Conservation (phyloP, 1,284 basidiomycete species). For the Polyporus tsugae region DNA sequence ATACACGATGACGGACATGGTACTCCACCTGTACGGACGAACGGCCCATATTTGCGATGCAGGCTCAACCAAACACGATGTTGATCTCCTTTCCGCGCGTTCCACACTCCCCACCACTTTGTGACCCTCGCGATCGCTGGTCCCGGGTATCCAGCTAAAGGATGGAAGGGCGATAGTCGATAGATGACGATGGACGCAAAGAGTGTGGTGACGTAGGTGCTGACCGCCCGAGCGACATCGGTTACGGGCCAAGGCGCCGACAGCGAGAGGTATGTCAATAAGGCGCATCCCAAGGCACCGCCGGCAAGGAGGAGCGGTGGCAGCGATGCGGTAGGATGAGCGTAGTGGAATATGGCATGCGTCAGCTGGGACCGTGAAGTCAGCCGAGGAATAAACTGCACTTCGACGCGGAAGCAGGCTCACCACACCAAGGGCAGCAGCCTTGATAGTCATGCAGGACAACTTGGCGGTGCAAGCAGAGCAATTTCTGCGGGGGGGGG, state of each 20-base stretch:
- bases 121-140: background rate
- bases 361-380: background rate
- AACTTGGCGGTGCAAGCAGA: background rate
- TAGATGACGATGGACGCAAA: background rate
- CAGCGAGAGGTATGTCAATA: background rate
- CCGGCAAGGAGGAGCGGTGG: background rate
- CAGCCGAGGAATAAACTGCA: background rate
- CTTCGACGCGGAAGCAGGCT: background rate
- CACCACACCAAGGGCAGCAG: background rate
- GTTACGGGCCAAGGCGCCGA: background rate
- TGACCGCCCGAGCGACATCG: background rate
- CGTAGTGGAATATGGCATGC: background rate
- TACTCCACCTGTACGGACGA: background rate
- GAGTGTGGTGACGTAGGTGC: background rate
- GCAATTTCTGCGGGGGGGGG: background rate
- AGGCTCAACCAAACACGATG: background rate
- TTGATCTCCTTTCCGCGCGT: background rate
- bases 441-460: background rate
- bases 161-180: background rate
- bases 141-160: background rate
- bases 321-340: background rate
- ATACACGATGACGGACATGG: background rate
- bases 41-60: slow-evolving; percentile 5
- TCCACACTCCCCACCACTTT: background rate
- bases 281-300: background rate